Base-by-base conservation (phyloP, 2,329 filamentous ascomycete species). In the Epichloe coenophiala region DNA sequence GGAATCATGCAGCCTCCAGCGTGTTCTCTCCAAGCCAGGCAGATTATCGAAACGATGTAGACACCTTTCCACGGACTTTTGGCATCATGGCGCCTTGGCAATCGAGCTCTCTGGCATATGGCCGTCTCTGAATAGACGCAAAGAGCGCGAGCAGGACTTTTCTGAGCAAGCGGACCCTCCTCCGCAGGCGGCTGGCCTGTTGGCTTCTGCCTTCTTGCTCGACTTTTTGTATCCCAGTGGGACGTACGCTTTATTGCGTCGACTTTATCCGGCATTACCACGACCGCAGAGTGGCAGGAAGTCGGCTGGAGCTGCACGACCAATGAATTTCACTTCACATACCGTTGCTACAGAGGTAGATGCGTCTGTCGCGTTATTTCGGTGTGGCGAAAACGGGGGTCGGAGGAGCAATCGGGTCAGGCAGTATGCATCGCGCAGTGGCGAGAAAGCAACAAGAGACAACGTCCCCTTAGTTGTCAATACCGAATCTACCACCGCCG, bases 161-260 rank as follows among this genome's bases (percentile, higher is more conserved):
- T 9, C 52, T 44, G 58, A 63, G 38, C 55, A 54, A 39, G 57
- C 57, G 46, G 51, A 56, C 47, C 55, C 49, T 50, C 53, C 59
- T 51, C 51, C 55, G 21, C 59, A 60, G 42, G 55, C 56, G 42
- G 55, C 56, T 9, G 60, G 62, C 2, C 58, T 75, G 50, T 63
- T 64, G 39, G 71, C 74, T 31, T 77, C 76, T 4, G 58, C 68
- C 8, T 72, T 77, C 50, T 63, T 76, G 45, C 71, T 80, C 60
- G 77, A 80, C 60, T 80, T 80, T 49, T 62, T 80, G 8, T 79
- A 78, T 48, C 76, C 76, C 5, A 69, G 58, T 36, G 70, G 69
- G 9, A 68, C 73, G 11, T 51, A 70, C 12, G 63, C 68, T 13
- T 62, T 74, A 5, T 57, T 76, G 53, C 69, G 70, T 41, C 68